Evolutionary conservation across 345 rosid genomes (phyloP).

Genomic region (Corymbia maculata): DNA sequence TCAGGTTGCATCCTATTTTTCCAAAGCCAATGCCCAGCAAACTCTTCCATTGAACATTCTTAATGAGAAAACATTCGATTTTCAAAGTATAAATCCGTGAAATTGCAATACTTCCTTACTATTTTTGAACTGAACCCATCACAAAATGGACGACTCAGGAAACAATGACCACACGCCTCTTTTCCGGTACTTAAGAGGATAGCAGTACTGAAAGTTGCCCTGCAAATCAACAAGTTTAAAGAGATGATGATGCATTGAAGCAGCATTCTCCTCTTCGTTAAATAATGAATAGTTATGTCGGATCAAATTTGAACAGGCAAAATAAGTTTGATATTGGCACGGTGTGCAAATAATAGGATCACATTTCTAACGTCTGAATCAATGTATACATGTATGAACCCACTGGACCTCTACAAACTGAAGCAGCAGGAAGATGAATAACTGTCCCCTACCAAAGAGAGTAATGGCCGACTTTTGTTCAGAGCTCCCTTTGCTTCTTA

Average conservation of each 20-base stretch:
- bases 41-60: neutral
- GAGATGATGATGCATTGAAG: neutral
- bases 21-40: too few species aligned
- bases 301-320: neutral
- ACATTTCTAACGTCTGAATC: neutral
- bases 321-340: neutral
- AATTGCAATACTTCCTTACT: neutral
- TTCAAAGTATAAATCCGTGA: neutral
- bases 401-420: neutral
- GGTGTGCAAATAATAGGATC: neutral
- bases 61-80: neutral
- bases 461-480: fast-evolving
- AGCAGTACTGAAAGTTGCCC: neutral
- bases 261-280: neutral
- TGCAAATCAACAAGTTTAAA: neutral
- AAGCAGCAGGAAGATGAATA: neutral
- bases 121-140: neutral
- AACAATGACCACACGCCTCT: neutral
- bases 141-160: neutral
- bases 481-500: neutral
- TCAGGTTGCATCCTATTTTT: too few species aligned
- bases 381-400: neutral
- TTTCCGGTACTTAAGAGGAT: neutral
- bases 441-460: neutral
- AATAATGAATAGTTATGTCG: neutral